These are phyloP conservation scores for Azolla pinnata DNA, from an alignment of 75 land plant genomes.

Conservation along the genomic window DNA sequence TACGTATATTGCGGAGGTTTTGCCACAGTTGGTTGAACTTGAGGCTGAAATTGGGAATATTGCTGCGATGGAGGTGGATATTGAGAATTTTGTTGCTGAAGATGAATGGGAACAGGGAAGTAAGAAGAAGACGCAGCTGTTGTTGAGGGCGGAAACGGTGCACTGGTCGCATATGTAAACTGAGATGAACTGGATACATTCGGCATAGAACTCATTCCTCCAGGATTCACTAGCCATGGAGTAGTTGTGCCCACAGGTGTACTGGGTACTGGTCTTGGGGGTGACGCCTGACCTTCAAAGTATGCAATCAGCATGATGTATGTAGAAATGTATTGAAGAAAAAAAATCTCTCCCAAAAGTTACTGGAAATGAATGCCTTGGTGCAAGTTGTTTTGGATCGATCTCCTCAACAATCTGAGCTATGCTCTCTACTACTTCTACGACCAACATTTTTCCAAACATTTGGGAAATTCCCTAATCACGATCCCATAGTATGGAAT, in stretches of 20 bases:
- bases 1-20: constrained; percentile 13
- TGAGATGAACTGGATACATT: constrained; percentile 29
- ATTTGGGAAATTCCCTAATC: too few relatives aligned
- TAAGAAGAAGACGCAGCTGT: constrained; percentile 25
- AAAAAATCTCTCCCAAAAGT: too few relatives aligned
- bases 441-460: too few relatives aligned
- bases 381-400: too few relatives aligned
- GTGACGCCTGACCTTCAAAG: too few relatives aligned
- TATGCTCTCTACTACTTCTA: too few relatives aligned
- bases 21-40: constrained; percentile 14
- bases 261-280: background rate
- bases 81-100: constrained; percentile 36
- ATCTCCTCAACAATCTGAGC: too few relatives aligned
- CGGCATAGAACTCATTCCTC: constrained; percentile 4
- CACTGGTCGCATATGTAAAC: constrained; percentile 26
- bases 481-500: too few relatives aligned
- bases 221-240: constrained; percentile 4
- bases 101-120: constrained; percentile 79
- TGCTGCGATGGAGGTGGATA: constrained; percentile 23
- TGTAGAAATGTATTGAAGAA: too few relatives aligned
- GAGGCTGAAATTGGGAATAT: constrained; percentile 17
- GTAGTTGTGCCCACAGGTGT: background rate
- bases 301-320: too few relatives aligned
- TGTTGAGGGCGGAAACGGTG: constrained; percentile 15
- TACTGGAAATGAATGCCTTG: too few relatives aligned